Conservation (phyloP, 345 rosid species). For the Gossypium anomalum region DNA sequence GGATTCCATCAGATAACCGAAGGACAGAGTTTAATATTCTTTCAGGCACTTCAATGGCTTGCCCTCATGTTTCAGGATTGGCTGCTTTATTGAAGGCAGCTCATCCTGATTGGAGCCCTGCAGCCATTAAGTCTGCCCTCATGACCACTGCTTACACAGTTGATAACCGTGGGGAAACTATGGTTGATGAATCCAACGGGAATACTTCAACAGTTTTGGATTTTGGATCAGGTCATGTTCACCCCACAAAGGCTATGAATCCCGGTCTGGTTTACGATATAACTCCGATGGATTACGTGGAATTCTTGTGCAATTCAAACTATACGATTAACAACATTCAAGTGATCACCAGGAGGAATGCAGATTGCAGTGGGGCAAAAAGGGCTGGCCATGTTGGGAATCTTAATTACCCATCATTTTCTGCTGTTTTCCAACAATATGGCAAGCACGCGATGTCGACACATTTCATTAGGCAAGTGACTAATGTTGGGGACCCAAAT, state of each 20-base stretch:
- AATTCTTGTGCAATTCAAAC: slow-evolving; percentile 72
- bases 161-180: slow-evolving; percentile 54
- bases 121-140: slow-evolving; percentile 76
- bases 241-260: slow-evolving; percentile 85
- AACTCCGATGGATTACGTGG: slow-evolving; percentile 58
- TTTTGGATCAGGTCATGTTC: slow-evolving; percentile 81
- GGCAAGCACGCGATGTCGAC: slow-evolving; percentile 57
- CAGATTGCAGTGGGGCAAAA: slow-evolving; percentile 62
- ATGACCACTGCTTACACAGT: slow-evolving; percentile 80
- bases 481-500: slow-evolving; percentile 67
- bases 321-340: slow-evolving; percentile 58
- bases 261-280: slow-evolving; percentile 78
- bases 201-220: slow-evolving; percentile 67
- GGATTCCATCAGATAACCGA: slow-evolving; percentile 56
- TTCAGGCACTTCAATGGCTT: slow-evolving; percentile 97
- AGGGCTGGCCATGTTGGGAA: slow-evolving; percentile 74
- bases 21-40: slow-evolving; percentile 77
- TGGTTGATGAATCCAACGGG: slow-evolving; percentile 81
- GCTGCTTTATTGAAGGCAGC: slow-evolving; percentile 89
- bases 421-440: slow-evolving; percentile 60
- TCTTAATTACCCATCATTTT: slow-evolving; percentile 74
- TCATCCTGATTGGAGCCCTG: slow-evolving; percentile 90
- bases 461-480: slow-evolving; percentile 74
- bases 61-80: slow-evolving; percentile 92
- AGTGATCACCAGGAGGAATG: slow-evolving; percentile 57